Evolutionary conservation across 2,329 filamentous ascomycete species (phyloP).

Genomic region (Thelonectria olida): DNA sequence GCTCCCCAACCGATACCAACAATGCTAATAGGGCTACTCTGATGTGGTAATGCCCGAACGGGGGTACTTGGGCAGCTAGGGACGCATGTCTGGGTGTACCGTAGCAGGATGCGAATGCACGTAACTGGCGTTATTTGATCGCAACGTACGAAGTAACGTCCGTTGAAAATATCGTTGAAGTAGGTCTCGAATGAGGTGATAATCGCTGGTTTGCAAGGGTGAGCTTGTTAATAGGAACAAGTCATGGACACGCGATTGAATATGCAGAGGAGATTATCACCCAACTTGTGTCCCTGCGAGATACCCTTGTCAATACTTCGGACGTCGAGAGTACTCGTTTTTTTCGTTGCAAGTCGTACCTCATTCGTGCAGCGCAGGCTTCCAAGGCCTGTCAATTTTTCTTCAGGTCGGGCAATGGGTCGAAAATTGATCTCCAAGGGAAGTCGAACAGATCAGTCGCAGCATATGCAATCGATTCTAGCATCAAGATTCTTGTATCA

Average conservation of each 20-base stretch:
- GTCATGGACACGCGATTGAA: not conserved
- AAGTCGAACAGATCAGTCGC: not conserved
- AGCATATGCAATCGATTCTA: too few relatives aligned
- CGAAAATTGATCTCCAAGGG: not conserved
- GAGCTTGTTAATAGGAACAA: not conserved
- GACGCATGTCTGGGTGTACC: not conserved
- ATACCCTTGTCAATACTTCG: not conserved
- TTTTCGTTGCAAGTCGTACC: not conserved
- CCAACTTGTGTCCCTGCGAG: not conserved
- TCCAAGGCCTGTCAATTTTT: too few relatives aligned
- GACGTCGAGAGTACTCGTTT: not conserved
- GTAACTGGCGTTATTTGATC: not conserved
- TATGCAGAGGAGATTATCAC: not conserved
- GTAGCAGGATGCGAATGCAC: not conserved
- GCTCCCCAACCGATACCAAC: not conserved
- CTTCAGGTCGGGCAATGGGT: too few relatives aligned
- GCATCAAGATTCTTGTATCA: constrained; percentile 19
- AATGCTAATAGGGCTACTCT: not conserved
- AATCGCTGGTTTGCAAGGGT: not conserved
- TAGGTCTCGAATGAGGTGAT: constrained; percentile 2
- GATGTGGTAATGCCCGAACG: not conserved
- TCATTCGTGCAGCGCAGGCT: not conserved
- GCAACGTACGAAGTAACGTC: not conserved
- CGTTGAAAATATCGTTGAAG: not conserved
- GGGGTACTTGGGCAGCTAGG: not conserved